Conservation (phyloP, 257 asterid species). For the Salvia miltiorrhiza region DNA sequence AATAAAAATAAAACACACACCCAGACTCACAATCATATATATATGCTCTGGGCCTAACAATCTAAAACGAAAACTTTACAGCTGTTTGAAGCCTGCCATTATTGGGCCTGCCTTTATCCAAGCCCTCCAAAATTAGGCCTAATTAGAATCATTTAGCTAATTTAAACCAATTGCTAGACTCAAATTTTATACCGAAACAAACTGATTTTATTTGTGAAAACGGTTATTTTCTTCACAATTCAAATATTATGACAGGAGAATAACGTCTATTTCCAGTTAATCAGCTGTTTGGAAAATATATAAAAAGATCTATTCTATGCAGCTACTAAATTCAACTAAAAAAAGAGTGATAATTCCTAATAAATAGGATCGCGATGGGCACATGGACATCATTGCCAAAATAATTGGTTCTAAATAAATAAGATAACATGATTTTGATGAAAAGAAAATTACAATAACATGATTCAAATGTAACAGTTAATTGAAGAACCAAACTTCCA, state of each 20-base stretch:
- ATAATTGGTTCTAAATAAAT: background rate
- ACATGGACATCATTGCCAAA: constrained; percentile 3
- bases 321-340: background rate
- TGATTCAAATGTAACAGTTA: background rate
- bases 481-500: background rate
- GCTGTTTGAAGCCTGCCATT: background rate
- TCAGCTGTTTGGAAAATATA: background rate
- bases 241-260: background rate
- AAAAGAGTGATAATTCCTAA: background rate
- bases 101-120: background rate
- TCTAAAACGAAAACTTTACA: background rate
- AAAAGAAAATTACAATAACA: background rate
- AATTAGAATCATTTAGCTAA: background rate
- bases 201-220: background rate
- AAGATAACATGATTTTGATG: background rate
- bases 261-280: background rate
- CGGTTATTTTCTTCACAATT: background rate
- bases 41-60: background rate
- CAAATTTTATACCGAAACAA: background rate
- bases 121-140: background rate
- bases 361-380: background rate
- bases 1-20: background rate
- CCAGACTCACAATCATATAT: too few species aligned
- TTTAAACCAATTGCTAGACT: background rate
- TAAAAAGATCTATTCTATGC: background rate